Evolutionary conservation across 768 basidiomycete genomes (phyloP).

Genomic region (Pleurotus citrinopileatus): DNA sequence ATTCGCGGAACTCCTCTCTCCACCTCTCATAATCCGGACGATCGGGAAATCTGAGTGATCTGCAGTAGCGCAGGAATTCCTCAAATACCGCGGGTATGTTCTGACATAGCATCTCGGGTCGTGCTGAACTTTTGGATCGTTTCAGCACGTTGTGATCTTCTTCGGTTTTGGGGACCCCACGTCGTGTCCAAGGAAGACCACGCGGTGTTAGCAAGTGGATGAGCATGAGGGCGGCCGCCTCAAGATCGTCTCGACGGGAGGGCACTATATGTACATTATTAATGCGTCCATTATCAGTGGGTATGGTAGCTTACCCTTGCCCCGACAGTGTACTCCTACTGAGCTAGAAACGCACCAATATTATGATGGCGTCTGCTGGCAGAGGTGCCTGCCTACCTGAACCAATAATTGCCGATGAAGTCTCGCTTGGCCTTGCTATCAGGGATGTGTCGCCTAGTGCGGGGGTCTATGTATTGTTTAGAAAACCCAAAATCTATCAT

Average conservation of each 20-base stretch:
- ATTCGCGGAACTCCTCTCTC: slow-evolving; percentile 60
- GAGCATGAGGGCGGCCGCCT: slow-evolving; percentile 75
- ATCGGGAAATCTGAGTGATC: slow-evolving; percentile 66
- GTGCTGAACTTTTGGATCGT: slow-evolving; percentile 57
- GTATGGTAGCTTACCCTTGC: slow-evolving; percentile 50
- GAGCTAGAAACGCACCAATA: slow-evolving; percentile 35
- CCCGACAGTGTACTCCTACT: slow-evolving; percentile 73
- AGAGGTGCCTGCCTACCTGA: slow-evolving; percentile 39
- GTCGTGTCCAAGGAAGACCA: slow-evolving; percentile 75
- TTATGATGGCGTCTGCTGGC: neutral
- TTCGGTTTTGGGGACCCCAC: slow-evolving; percentile 74
- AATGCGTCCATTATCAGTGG: slow-evolving; percentile 11
- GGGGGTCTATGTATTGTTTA: slow-evolving; percentile 69
- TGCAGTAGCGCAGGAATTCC: slow-evolving; percentile 71
- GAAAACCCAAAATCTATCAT: slow-evolving; percentile 90
- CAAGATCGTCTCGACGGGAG: slow-evolving; percentile 76
- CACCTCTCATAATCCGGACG: slow-evolving; percentile 65
- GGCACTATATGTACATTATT: slow-evolving; percentile 48
- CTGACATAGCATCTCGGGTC: slow-evolving; percentile 64
- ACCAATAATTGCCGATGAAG: slow-evolving; percentile 86
- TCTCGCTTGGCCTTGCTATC: slow-evolving; percentile 66
- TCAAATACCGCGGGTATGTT: slow-evolving; percentile 72
- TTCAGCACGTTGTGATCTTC: slow-evolving; percentile 62
- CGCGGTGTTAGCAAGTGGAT: slow-evolving; percentile 77
- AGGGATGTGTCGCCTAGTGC: slow-evolving; percentile 65